A percentile compares a stretch with the other conserved stretches of the same genome.
phyloP scores from a whole-genome alignment of 768 basidiomycete genomes.

The Leccinum broughii region DNA sequence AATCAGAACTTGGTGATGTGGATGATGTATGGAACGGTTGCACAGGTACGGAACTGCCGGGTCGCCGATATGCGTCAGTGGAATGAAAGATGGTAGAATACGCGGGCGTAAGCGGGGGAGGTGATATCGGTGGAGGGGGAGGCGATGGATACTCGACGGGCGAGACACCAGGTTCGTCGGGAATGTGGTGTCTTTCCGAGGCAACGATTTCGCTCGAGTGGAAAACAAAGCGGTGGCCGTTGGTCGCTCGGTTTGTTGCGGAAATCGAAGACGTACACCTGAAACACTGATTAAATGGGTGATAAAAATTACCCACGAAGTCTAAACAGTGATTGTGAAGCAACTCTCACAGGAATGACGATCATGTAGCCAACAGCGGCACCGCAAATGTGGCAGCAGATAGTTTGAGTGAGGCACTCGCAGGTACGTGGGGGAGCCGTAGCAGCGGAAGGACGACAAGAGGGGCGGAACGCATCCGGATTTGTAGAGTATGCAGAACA shows the following conservation, averaged over 20 bases:
- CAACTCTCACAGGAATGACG: constrained; percentile 53
- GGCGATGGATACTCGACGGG: constrained; percentile 40
- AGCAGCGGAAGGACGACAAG: constrained; percentile 38
- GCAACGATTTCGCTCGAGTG: constrained; percentile 69
- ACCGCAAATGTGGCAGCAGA: constrained; percentile 82
- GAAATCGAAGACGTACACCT: constrained; percentile 74
- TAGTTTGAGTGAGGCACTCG: constrained; percentile 80
- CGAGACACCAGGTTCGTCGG: constrained; percentile 62
- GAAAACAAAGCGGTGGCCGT: constrained; percentile 87
- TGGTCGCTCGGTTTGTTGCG: constrained; percentile 68
- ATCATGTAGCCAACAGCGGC: constrained; percentile 77
- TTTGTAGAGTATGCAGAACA: constrained; percentile 65
- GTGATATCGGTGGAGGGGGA: constrained; percentile 33
- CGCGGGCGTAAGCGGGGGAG: constrained; percentile 32
- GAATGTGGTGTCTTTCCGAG: constrained; percentile 63
- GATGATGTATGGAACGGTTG: constrained; percentile 23
- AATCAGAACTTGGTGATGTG: constrained; percentile 18
- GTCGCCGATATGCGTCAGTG: constrained; percentile 19
- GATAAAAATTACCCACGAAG: constrained; percentile 6
- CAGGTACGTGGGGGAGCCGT: constrained; percentile 57
- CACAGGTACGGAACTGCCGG: constrained; percentile 8
- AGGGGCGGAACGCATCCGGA: constrained; percentile 42
- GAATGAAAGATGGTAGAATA: constrained; percentile 30
- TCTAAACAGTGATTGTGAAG: constrained; percentile 3
- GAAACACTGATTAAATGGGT: constrained; percentile 45